These are phyloP conservation scores for Trifolium pratense DNA, from an alignment of 306 rosid genomes.

Conservation along the genomic window DNA sequence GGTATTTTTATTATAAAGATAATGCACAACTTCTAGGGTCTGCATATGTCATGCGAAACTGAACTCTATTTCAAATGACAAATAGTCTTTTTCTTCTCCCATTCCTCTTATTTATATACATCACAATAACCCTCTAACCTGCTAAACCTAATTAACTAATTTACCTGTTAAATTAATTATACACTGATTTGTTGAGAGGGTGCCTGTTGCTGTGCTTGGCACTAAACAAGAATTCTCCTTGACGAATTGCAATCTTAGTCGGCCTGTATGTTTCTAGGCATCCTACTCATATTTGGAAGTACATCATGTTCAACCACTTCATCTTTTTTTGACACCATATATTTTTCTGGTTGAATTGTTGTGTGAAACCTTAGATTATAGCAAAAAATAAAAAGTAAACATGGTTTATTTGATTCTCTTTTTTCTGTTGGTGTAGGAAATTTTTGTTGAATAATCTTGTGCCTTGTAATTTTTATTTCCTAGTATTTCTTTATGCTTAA, in stretches of 20 bases:
- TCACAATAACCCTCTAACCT: background rate
- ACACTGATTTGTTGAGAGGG: constrained; percentile 9
- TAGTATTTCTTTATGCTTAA: constrained; percentile 18
- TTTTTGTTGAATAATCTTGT: constrained; percentile 29
- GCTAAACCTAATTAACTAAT: background rate
- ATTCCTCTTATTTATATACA: background rate
- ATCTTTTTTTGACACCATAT: constrained; percentile 1
- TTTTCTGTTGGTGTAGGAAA: constrained; percentile 11
- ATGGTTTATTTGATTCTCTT: constrained; percentile 34
- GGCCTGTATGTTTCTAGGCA: constrained; percentile 16
- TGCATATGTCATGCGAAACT: background rate
- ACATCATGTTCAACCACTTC: background rate
- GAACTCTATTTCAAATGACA: constrained; percentile 1
- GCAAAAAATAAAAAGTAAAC: background rate
- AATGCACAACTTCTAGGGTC: constrained; percentile 2
- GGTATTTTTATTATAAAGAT: background rate
- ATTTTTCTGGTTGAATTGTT: constrained; percentile 29
- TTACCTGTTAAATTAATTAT: constrained; percentile 6
- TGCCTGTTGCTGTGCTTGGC: constrained; percentile 13
- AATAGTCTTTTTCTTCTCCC: background rate
- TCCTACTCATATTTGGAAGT: background rate
- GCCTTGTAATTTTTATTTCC: constrained; percentile 44
- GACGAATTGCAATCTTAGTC: constrained; percentile 12
- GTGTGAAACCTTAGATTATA: constrained; percentile 32
- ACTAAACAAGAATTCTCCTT: constrained; percentile 6